Conservation (phyloP, 805 yeast genomes). For the Naumovozyma dairenensis region DNA sequence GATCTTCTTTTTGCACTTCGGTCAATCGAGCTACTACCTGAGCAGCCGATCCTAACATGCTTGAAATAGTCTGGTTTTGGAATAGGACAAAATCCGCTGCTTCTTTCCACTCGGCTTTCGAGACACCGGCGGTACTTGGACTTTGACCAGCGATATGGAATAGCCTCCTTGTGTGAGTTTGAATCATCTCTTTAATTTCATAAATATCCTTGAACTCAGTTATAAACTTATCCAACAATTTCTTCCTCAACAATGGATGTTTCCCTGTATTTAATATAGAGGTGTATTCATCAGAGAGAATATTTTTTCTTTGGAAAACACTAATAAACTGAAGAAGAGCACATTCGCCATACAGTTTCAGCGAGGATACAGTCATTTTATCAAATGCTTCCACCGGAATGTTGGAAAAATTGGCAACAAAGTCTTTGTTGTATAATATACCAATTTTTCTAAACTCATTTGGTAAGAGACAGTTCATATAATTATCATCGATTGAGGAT, state of each 20-base stretch:
- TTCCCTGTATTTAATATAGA: slow-evolving; percentile 20
- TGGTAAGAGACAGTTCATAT: slow-evolving; percentile 15
- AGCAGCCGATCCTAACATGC: slow-evolving; percentile 2
- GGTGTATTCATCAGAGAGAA: slow-evolving; percentile 20
- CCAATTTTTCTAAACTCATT: slow-evolving; percentile 9
- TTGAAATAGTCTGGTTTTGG: slow-evolving; percentile 10
- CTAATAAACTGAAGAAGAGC: slow-evolving; percentile 11
- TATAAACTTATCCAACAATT: slow-evolving; percentile 16
- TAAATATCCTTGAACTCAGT: too few relatives aligned
- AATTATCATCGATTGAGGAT: slow-evolving; percentile 10
- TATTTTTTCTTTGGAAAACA: slow-evolving; percentile 15
- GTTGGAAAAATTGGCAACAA: slow-evolving; percentile 1
- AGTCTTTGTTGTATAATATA: slow-evolving; percentile 5
- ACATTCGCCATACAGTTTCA: slow-evolving; percentile 17
- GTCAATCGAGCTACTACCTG: background rate
- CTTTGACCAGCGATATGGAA: too few relatives aligned
- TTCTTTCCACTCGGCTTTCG: slow-evolving; percentile 7
- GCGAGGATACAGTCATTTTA: slow-evolving; percentile 7
- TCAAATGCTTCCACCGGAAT: slow-evolving; percentile 5
- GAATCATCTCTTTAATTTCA: too few relatives aligned
- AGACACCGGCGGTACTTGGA: background rate
- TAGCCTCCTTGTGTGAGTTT: too few relatives aligned
- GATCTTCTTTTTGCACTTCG: background rate
- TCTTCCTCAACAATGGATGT: slow-evolving; percentile 11
- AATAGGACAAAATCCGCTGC: slow-evolving; percentile 11